Evolutionary conservation across 2,329 filamentous ascomycete genomes (phyloP), one percentile per base, ranked within the genome.

Genomic region (Claviceps pazoutovae): DNA sequence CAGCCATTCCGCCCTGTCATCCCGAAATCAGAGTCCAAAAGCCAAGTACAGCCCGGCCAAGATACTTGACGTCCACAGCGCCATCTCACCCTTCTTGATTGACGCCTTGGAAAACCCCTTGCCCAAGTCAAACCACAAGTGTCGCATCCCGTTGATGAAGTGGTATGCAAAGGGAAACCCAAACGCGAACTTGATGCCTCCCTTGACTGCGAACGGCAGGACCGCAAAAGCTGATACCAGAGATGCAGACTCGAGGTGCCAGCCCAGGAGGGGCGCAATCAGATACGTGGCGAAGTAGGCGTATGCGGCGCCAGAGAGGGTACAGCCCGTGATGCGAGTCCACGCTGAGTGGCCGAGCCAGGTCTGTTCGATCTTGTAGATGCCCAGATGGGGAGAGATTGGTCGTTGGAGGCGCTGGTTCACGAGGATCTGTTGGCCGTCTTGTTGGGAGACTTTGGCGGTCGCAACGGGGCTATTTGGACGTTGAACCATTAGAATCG

Each of bases 341-440:
- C 87, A 76, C 58, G 77, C 75, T 53, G 74, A 81, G 60, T 82
- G 83, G 59, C 77, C 76, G 68, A 87, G 83, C 84, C 83, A 95
- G 61, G 88, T 93, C 71, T 96, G 86, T 69, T 88, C 82, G 54
- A 84, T 79, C 68, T 81, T 78, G 82, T 96, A 96, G 78, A 94
- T 90, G 63, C 72, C 67, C 56, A 96, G 80, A 66, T 96, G 89
- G 51, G 90, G 90, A 46, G 88, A 78, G 61, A 95, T 76, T 65
- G 90, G 90, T 50, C 90, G 90, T 63, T 77, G 71, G 52, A 84
- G 76, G 62, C 90, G 90, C 75, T 96, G 90, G 64, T 80, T 74
- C 62, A 79, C 83, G 65, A 96, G 87, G 70, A 95, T 80, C 59
- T 77, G 65, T 57, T 78, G 62, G 57, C 70, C 78, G 55, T 83